Conservation (phyloP, 176 grass and related monocot genomes). For the Oropetium thomaeum region DNA sequence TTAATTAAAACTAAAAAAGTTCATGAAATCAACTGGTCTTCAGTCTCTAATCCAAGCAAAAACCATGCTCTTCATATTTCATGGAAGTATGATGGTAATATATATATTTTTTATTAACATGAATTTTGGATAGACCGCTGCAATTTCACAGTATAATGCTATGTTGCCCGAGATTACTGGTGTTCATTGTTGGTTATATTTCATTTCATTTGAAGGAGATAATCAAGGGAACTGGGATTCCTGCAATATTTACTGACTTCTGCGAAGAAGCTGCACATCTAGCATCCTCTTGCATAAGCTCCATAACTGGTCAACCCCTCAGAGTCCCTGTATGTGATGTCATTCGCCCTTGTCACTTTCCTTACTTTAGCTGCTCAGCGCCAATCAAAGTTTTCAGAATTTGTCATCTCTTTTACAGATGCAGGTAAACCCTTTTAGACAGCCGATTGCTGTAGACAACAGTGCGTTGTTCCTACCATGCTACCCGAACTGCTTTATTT, state of each 20-base stretch:
- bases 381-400: constrained; percentile 5
- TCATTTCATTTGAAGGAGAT: constrained; percentile 58
- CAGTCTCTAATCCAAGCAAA: not conserved
- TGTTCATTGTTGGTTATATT: not conserved
- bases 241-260: constrained; percentile 85
- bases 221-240: constrained; percentile 55
- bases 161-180: not conserved
- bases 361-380: not conserved
- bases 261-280: constrained; percentile 98
- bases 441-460: constrained; percentile 71
- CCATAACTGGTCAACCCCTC: constrained; percentile 50
- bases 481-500: constrained; percentile 90
- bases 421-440: constrained; percentile 92
- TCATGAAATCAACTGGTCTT: not conserved
- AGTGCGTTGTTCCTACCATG: constrained; percentile 71
- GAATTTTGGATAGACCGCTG: not conserved
- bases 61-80: constrained; percentile 8
- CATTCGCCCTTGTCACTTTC: not conserved
- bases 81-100: constrained; percentile 18
- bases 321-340: constrained; percentile 61
- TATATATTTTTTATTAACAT: not conserved
- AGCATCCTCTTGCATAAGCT: constrained; percentile 70
- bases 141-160: not conserved
- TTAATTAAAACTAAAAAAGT: not conserved
- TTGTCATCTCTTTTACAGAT: constrained; percentile 47